A percentile compares a stretch with the other conserved stretches of the same genome.
These are phyloP conservation scores for Jacaranda copaia DNA, from an alignment of 257 asterid species.

Conservation along the genomic window DNA sequence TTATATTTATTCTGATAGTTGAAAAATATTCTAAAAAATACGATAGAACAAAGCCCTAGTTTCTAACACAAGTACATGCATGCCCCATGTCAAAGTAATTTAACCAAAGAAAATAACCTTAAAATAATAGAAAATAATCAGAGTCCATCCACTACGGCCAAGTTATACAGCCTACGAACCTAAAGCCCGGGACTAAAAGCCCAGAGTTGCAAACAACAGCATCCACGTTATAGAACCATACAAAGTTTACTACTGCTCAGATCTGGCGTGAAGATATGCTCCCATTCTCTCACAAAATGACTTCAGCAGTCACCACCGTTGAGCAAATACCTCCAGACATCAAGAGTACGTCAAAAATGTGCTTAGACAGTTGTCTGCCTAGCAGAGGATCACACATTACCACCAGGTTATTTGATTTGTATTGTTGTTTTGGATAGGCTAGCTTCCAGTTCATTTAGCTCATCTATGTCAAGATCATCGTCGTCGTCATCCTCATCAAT, in stretches of 20 bases:
- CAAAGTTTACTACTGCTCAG: slow-evolving; percentile 6
- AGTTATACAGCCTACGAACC: background rate
- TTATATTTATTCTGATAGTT: too few relatives aligned
- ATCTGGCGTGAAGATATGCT: background rate
- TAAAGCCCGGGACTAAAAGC: background rate
- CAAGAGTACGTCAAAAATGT: slow-evolving; percentile 34
- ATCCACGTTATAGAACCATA: background rate
- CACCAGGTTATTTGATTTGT: slow-evolving; percentile 53
- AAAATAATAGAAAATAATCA: background rate
- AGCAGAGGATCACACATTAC: slow-evolving; percentile 5
- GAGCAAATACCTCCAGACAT: slow-evolving; percentile 19
- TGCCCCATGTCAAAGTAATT: background rate
- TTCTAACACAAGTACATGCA: background rate
- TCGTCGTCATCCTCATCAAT: slow-evolving; percentile 29
- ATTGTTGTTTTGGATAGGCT: slow-evolving; percentile 66
- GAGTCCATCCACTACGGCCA: background rate
- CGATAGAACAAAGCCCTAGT: too few relatives aligned
- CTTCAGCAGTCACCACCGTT: background rate
- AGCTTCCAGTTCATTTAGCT: slow-evolving; percentile 79
- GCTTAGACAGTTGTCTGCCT: background rate
- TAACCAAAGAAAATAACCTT: background rate
- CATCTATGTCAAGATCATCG: slow-evolving; percentile 72
- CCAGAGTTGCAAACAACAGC: background rate
- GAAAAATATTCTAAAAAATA: too few relatives aligned
- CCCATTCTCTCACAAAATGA: background rate